Conservation (phyloP, 305 asterid species). For the Solanum aculeatissimum region DNA sequence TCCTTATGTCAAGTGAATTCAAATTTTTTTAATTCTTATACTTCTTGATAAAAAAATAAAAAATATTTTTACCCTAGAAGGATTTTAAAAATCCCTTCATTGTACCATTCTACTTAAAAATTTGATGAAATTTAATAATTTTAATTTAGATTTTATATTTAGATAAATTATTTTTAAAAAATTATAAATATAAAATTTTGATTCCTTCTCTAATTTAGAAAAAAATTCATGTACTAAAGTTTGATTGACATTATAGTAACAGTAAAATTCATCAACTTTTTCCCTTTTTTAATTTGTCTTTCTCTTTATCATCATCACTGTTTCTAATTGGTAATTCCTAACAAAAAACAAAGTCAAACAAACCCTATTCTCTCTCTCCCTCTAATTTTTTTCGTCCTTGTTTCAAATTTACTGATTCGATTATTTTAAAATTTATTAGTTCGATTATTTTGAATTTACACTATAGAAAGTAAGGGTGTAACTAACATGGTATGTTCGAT, state of each 20-base stretch:
- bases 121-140: neutral
- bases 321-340: constrained; percentile 13
- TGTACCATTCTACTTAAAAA: neutral
- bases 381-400: neutral
- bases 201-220: neutral
- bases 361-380: neutral
- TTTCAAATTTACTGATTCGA: neutral
- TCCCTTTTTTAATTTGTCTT: neutral
- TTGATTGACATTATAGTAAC: neutral
- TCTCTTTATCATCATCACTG: constrained; percentile 11
- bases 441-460: neutral
- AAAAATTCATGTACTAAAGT: neutral
- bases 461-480: neutral
- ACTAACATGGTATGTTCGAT: too few species aligned
- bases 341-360: constrained; percentile 12
- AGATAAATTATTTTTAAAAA: neutral
- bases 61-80: neutral
- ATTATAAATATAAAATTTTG: neutral
- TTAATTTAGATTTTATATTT: neutral
- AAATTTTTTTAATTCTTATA: neutral
- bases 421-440: neutral
- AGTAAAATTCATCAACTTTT: constrained; percentile 1
- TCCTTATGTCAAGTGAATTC: neutral
- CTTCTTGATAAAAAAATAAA: too few species aligned
- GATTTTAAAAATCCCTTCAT: neutral